Percentiles rank a stretch among this genome's conserved stretches.
phyloP scores from a whole-genome alignment of 345 rosid species.

The Salix koriyanagi region DNA sequence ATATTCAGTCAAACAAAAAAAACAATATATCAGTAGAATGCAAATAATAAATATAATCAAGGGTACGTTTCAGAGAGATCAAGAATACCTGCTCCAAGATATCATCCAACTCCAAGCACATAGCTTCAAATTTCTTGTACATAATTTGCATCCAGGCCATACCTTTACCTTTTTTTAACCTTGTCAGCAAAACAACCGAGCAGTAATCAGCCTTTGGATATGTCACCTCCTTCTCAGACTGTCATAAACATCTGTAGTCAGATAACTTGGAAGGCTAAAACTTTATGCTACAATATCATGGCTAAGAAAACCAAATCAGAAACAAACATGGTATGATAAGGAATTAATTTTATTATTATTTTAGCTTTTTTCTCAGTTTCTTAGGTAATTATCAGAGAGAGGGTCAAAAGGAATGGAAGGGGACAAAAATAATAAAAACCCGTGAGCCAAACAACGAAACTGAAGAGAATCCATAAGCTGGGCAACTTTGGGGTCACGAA shows the following conservation, averaged over 20 bases:
- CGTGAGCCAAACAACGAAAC: not conserved
- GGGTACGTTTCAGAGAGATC: not conserved
- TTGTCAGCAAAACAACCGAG: not conserved
- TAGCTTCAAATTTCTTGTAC: slow-evolving; percentile 30
- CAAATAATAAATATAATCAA: not conserved
- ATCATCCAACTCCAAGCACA: slow-evolving; percentile 28
- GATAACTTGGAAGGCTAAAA: not conserved
- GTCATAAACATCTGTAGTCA: not conserved
- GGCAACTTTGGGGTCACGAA: not conserved
- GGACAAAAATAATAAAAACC: not conserved
- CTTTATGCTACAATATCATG: not conserved
- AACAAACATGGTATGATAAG: not conserved
- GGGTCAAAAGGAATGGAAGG: not conserved
- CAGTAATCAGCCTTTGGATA: not conserved
- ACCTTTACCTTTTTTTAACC: slow-evolving; percentile 12
- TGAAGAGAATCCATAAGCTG: not conserved
- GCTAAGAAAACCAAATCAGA: not conserved
- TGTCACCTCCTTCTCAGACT: not conserved
- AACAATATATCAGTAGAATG: not conserved
- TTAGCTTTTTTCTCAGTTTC: too few relatives aligned
- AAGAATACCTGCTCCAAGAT: slow-evolving; percentile 25
- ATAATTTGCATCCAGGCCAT: slow-evolving; percentile 27
- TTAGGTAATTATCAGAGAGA: not conserved
- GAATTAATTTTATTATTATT: not conserved
- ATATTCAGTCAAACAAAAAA: not conserved